These are phyloP conservation scores for Beauveria australis DNA, from an alignment of 2,329 filamentous ascomycete species.

Conservation along the genomic window DNA sequence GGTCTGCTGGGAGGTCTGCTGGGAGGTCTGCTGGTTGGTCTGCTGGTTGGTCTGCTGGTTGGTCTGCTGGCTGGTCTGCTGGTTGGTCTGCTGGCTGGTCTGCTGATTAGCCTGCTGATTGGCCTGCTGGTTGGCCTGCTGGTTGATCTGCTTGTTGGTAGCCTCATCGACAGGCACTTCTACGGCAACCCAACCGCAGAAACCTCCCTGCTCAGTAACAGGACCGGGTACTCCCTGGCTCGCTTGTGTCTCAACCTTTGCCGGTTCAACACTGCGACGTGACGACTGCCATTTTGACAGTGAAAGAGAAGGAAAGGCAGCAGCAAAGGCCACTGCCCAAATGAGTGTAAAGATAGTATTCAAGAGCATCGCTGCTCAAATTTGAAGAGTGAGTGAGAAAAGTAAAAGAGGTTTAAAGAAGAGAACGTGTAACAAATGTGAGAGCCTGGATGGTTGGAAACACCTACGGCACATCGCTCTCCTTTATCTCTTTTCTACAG, in stretches of 20 bases:
- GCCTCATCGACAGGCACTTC: not conserved
- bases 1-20: too few species aligned
- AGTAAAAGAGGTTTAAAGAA: not conserved
- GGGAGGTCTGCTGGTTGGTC: not conserved
- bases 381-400: not conserved
- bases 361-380: conserved; percentile 4
- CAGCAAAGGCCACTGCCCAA: not conserved
- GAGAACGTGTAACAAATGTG: not conserved
- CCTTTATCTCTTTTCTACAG: not conserved
- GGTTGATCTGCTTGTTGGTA: not conserved
- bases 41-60: not conserved
- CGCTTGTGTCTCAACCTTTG: not conserved
- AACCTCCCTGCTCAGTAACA: not conserved
- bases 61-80: not conserved
- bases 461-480: not conserved
- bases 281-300: not conserved
- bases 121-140: not conserved
- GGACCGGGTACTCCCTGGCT: not conserved
- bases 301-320: conserved; percentile 5
- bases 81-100: not conserved
- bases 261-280: not conserved
- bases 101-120: not conserved
- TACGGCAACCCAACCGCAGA: not conserved
- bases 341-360: conserved; percentile 4
- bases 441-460: not conserved